Evolutionary conservation across 106 monocot genomes (phyloP), one percentile per base, ranked within the genome.

Genomic region (Cymbidium sinense): DNA sequence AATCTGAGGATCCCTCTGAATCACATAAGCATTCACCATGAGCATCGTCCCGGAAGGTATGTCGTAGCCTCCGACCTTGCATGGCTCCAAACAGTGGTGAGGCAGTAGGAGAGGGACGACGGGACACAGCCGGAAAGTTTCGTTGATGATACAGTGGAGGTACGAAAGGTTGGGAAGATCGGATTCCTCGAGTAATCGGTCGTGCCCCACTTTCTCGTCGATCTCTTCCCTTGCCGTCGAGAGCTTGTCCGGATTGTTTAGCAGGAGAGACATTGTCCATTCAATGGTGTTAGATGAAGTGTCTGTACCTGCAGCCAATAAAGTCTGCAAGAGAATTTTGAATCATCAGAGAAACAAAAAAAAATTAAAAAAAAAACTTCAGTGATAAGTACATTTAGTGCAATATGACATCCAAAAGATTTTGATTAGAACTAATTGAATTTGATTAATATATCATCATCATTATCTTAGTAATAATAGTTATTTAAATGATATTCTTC

Each of bases 191-290:
- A 81, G 3, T 29, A 81, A 18, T 44, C 65, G 81, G 9, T 23
- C 34, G 5, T 76, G 5, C 2, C 67, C 76, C 0, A 81, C 76
- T 30, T 64, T 52, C 15, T 55, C 41, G 8, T 75, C 39, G 1
- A 81, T 81, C 43, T 81, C 80, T 12, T 58, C 2, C 39, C 39
- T 77, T 25, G 77, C 77, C 1, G 9, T 39, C 19, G 58, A 25
- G 0, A 77, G 17, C 34, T 64, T 62, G 23, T 81, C 30, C 5
- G 75, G 80, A 64, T 69, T 78, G 27, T 78, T 81, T 21, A 81
- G 64, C 27, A 81, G 61, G 7, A 64, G 62, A 29, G 80, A 73
- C 80, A 81, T 61, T 75, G 62, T 64, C 80, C 80, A 81, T 43
- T 81, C 80, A 18, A 81, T 44, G 1, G 75, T 75, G 21, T 34